These are phyloP conservation scores for Teratosphaeria nubilosa DNA, from an alignment of 2,329 filamentous ascomycete genomes.

Conservation along the genomic window DNA sequence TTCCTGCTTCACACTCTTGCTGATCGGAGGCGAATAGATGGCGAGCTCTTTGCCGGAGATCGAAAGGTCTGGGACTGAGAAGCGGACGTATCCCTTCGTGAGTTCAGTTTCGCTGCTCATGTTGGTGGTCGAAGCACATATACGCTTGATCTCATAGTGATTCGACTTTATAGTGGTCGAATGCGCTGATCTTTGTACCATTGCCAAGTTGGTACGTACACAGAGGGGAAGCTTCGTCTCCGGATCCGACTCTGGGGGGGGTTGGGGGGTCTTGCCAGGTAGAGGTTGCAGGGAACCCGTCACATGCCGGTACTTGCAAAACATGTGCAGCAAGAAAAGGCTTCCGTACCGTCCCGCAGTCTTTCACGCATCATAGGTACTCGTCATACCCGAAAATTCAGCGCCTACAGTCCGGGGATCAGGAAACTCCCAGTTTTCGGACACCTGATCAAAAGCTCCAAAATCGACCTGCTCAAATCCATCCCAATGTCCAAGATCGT, in stretches of 20 bases:
- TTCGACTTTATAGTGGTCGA: neutral
- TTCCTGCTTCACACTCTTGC: neutral
- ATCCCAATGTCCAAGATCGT: neutral
- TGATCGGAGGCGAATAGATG: neutral
- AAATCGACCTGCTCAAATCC: conserved; percentile 4
- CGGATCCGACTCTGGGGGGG: neutral
- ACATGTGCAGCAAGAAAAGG: neutral
- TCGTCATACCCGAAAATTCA: neutral
- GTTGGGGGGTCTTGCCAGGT: neutral
- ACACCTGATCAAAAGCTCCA: conserved; percentile 5
- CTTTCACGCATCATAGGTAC: neutral
- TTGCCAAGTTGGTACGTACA: neutral
- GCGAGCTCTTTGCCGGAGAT: neutral
- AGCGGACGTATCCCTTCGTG: neutral
- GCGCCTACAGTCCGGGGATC: neutral
- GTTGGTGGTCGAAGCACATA: neutral
- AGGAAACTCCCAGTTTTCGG: conserved; percentile 3
- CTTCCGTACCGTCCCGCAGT: neutral
- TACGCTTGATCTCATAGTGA: neutral
- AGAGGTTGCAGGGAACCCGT: neutral
- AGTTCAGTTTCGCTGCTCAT: neutral
- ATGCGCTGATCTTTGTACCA: neutral
- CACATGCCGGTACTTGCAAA: neutral
- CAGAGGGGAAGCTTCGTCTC: neutral
- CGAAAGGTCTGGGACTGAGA: neutral